Percentiles rank a stretch among this genome's conserved stretches.
Conservation (phyloP, 2,329 filamentous ascomycete species). For the Ambrosiella beaveri region DNA sequence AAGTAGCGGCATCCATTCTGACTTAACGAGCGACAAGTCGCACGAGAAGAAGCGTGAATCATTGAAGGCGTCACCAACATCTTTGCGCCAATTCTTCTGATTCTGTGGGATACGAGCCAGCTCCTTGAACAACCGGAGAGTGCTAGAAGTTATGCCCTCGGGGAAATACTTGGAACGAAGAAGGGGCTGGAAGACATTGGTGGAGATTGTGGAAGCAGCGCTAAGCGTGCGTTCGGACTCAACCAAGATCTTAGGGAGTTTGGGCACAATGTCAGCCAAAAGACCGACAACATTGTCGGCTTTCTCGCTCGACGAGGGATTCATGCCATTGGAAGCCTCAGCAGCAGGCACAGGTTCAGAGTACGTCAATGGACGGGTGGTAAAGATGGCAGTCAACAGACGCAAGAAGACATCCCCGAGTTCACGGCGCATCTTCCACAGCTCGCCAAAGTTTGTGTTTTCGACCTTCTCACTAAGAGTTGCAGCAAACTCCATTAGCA, state of each 20-base stretch:
- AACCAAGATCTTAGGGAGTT: constrained; percentile 64
- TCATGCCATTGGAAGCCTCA: constrained; percentile 18
- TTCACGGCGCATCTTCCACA: constrained; percentile 78
- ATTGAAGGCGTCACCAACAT: constrained; percentile 81
- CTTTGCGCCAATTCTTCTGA: constrained; percentile 84
- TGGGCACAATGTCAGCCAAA: constrained; percentile 60
- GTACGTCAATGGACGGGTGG: constrained; percentile 64
- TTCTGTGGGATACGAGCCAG: constrained; percentile 61
- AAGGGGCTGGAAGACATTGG: constrained; percentile 64
- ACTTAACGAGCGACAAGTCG: constrained; percentile 44
- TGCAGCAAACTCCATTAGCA: constrained; percentile 72
- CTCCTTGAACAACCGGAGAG: constrained; percentile 57
- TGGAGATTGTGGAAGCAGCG: constrained; percentile 64
- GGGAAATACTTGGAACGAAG: constrained; percentile 78
- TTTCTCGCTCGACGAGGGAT: constrained; percentile 26
- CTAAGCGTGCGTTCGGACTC: constrained; percentile 69
- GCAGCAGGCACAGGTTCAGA: constrained; percentile 33
- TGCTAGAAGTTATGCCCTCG: constrained; percentile 57
- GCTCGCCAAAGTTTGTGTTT: constrained; percentile 93
- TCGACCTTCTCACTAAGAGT: constrained; percentile 90
- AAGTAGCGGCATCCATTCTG: constrained; percentile 67
- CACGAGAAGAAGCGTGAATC: constrained; percentile 73
- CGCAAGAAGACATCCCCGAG: constrained; percentile 82
- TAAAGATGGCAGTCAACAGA: constrained; percentile 83
- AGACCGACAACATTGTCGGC: constrained; percentile 66